Conservation (phyloP, 129 eudicot genomes). For the Dittrichia graveolens region DNA sequence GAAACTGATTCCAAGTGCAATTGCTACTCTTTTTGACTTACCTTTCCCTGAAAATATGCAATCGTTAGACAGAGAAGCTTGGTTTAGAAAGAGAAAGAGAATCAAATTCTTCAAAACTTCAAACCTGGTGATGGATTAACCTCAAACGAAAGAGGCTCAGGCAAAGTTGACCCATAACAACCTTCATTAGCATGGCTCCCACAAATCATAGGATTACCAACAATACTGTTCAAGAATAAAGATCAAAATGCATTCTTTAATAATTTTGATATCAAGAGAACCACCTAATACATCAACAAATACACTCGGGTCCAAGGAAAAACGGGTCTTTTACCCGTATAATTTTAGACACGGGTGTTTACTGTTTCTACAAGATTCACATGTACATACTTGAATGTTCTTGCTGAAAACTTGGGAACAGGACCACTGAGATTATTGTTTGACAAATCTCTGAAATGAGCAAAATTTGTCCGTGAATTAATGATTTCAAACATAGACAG, state of each 20-base stretch:
- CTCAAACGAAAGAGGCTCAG: slow-evolving; percentile 69
- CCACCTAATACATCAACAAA: no score
- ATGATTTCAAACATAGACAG: slow-evolving; percentile 27
- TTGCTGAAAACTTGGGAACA: slow-evolving; percentile 76
- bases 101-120: slow-evolving; percentile 9
- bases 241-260: neutral
- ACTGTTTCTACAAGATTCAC: neutral
- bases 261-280: neutral
- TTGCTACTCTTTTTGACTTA: slow-evolving; percentile 62
- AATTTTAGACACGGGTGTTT: slow-evolving; percentile 11
- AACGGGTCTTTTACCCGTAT: slow-evolving; percentile 3
- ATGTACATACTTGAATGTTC: slow-evolving; percentile 82
- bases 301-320: neutral
- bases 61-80: slow-evolving; percentile 6
- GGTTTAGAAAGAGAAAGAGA: slow-evolving; percentile 11
- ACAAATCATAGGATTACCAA: slow-evolving; percentile 85
- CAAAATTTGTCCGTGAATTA: slow-evolving; percentile 29
- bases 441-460: slow-evolving; percentile 85
- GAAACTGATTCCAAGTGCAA: slow-evolving; percentile 79
- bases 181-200: slow-evolving; percentile 66
- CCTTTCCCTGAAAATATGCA: slow-evolving; percentile 43
- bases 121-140: slow-evolving; percentile 63
- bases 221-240: slow-evolving; percentile 50
- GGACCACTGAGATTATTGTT: slow-evolving; percentile 98
- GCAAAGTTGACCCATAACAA: slow-evolving; percentile 62